Conservation (phyloP, 805 yeast species). For the Metschnikowia vanudenii region DNA sequence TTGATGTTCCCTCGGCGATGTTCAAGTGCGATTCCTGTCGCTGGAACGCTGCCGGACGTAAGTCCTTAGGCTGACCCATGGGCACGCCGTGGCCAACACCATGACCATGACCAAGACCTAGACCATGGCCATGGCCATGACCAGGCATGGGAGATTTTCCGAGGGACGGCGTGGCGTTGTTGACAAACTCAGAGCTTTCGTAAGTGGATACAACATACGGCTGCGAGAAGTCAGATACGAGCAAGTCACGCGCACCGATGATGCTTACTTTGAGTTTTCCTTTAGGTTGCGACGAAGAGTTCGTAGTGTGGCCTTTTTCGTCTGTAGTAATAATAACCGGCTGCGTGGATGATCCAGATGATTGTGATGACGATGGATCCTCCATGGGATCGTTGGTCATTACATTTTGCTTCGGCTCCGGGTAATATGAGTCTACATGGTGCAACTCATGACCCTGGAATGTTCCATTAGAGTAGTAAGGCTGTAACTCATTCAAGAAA, state of each 20-base stretch:
- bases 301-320: slow-evolving; percentile 37
- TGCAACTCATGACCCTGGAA: slow-evolving; percentile 4
- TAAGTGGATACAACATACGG: slow-evolving; percentile 92
- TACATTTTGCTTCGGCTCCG: slow-evolving; percentile 4
- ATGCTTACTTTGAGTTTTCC: slow-evolving; percentile 84
- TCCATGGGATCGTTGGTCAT: neutral
- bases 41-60: slow-evolving; percentile 37
- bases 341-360: slow-evolving; percentile 14
- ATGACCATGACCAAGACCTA: slow-evolving; percentile 5
- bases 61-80: slow-evolving; percentile 16
- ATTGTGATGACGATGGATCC: slow-evolving; percentile 8
- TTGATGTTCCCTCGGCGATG: slow-evolving; percentile 27
- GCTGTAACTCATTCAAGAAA: slow-evolving; percentile 20
- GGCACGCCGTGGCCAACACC: slow-evolving; percentile 14
- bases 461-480: slow-evolving; percentile 19
- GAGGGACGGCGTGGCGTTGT: slow-evolving; percentile 67
- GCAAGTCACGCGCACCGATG: slow-evolving; percentile 72
- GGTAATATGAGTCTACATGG: slow-evolving; percentile 24
- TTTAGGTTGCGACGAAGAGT: slow-evolving; percentile 50
- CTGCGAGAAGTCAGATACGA: slow-evolving; percentile 55
- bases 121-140: too few relatives aligned
- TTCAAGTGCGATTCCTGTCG: slow-evolving; percentile 39
- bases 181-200: slow-evolving; percentile 86
- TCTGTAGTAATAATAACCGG: slow-evolving; percentile 41
- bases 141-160: slow-evolving; percentile 28